A percentile compares a stretch with the other conserved stretches of the same genome.
Evolutionary conservation across 352 stramenopile species (phyloP).

Genomic region (Pythium inflatum): DNA sequence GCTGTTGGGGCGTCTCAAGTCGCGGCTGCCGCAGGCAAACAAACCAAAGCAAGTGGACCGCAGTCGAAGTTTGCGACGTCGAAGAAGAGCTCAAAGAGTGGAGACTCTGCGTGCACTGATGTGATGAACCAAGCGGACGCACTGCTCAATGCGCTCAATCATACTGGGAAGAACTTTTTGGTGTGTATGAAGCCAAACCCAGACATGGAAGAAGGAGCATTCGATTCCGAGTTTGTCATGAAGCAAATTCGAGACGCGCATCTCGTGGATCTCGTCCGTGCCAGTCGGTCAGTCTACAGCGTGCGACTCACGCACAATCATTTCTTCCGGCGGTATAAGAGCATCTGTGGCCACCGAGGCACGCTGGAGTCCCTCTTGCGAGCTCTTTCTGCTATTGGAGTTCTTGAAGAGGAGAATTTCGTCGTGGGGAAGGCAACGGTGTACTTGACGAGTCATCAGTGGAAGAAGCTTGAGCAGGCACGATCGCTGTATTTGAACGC

Average conservation of each 20-base stretch:
- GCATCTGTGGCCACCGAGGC: slow-evolving; percentile 76
- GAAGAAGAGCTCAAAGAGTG: slow-evolving; percentile 28
- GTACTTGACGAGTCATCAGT: slow-evolving; percentile 80
- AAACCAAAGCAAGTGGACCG: slow-evolving; percentile 33
- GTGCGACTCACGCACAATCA: slow-evolving; percentile 78
- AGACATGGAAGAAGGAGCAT: slow-evolving; percentile 59
- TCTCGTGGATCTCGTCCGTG: slow-evolving; percentile 76
- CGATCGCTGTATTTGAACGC: slow-evolving; percentile 80
- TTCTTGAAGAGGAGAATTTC: slow-evolving; percentile 81
- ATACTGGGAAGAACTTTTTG: slow-evolving; percentile 82
- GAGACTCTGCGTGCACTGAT: slow-evolving; percentile 52
- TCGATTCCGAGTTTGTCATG: slow-evolving; percentile 75
- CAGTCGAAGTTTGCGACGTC: slow-evolving; percentile 36
- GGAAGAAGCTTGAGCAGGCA: slow-evolving; percentile 79
- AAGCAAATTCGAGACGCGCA: slow-evolving; percentile 71
- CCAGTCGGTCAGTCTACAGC: slow-evolving; percentile 73
- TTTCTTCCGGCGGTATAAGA: slow-evolving; percentile 83
- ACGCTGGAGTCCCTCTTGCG: slow-evolving; percentile 76
- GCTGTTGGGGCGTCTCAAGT: slow-evolving; percentile 72
- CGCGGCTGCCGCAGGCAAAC: slow-evolving; percentile 53
- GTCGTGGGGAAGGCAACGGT: slow-evolving; percentile 74
- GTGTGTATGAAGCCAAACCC: slow-evolving; percentile 82
- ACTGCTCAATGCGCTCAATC: slow-evolving; percentile 66
- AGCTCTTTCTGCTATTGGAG: slow-evolving; percentile 77
- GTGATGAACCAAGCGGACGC: slow-evolving; percentile 72